Evolutionary conservation across 1,284 basidiomycete genomes (phyloP).

Genomic region (Tremellales sp.): DNA sequence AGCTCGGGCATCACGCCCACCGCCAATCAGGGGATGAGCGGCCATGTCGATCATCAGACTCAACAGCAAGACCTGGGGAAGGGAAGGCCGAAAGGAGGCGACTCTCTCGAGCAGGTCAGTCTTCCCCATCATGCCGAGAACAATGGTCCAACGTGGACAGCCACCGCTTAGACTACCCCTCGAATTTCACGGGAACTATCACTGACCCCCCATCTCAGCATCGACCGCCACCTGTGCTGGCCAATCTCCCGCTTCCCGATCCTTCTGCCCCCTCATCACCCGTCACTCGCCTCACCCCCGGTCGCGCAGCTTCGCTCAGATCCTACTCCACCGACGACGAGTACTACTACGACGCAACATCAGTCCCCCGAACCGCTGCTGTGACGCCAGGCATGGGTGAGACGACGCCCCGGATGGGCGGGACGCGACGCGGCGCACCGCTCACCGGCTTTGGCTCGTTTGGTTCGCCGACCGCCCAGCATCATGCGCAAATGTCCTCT

Average conservation of each 20-base stretch:
- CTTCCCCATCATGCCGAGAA: no score
- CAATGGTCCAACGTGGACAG: no score
- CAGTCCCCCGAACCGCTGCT: conserved; percentile 9
- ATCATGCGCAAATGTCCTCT: conserved; percentile 4
- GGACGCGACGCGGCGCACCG: conserved; percentile 13
- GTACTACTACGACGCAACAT: conserved; percentile 9
- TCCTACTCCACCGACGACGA: conserved; percentile 21
- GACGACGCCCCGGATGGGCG: conserved; percentile 11
- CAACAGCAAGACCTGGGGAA: conserved; percentile 21
- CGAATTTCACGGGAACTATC: no score
- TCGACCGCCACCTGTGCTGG: no score
- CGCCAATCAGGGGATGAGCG: no score
- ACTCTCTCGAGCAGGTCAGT: no score
- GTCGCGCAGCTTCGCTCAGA: conserved; percentile 8
- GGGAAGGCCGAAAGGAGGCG: conserved; percentile 12
- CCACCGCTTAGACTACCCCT: no score
- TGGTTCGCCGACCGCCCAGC: conserved; percentile 23
- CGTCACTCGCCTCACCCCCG: neutral
- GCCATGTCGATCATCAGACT: no score
- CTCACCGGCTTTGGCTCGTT: conserved; percentile 21
- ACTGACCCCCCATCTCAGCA: no score
- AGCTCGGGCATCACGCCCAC: no score
- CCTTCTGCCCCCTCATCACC: no score
- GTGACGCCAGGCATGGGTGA: neutral
- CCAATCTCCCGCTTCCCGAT: no score